A percentile compares a stretch with the other conserved stretches of the same genome.
Evolutionary conservation across 1,284 basidiomycete species (phyloP).

Genomic region (Heterobasidion irregulare): DNA sequence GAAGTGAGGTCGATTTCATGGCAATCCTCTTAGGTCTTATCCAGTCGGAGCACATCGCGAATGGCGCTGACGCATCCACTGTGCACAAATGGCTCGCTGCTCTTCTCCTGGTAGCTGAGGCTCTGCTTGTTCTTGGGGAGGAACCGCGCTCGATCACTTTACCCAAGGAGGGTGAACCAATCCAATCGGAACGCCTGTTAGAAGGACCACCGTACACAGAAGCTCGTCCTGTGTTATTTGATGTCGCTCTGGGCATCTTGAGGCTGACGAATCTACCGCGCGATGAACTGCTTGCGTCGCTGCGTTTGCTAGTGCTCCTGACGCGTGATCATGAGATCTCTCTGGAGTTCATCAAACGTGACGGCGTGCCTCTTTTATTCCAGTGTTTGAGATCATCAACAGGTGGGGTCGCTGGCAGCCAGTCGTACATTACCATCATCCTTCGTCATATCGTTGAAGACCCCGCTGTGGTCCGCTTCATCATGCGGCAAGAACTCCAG

Average conservation of each 20-base stretch:
- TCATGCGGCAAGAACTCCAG: constrained; percentile 81
- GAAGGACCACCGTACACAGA: constrained; percentile 54
- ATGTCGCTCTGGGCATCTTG: constrained; percentile 65
- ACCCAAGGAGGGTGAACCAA: constrained; percentile 62
- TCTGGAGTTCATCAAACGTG: constrained; percentile 51
- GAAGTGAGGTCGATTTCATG: constrained; percentile 41
- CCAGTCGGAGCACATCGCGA: constrained; percentile 43
- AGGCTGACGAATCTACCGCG: constrained; percentile 51
- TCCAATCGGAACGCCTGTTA: constrained; percentile 39
- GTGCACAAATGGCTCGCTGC: constrained; percentile 81
- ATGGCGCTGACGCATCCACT: constrained; percentile 39
- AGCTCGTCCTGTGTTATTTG: constrained; percentile 62
- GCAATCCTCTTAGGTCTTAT: constrained; percentile 58
- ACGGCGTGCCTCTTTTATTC: constrained; percentile 62
- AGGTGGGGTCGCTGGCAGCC: constrained; percentile 51
- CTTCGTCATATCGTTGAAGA: constrained; percentile 91
- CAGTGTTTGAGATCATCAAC: constrained; percentile 47
- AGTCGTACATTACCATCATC: constrained; percentile 81
- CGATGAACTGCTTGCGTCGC: constrained; percentile 73
- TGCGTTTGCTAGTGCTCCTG: constrained; percentile 77
- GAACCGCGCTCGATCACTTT: constrained; percentile 55
- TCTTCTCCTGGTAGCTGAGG: constrained; percentile 76
- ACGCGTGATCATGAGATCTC: constrained; percentile 64
- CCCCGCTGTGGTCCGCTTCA: constrained; percentile 47
- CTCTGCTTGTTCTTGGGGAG: constrained; percentile 69